Conservation (phyloP, 2,329 filamentous ascomycete genomes). For the Claviceps humidiphila region DNA sequence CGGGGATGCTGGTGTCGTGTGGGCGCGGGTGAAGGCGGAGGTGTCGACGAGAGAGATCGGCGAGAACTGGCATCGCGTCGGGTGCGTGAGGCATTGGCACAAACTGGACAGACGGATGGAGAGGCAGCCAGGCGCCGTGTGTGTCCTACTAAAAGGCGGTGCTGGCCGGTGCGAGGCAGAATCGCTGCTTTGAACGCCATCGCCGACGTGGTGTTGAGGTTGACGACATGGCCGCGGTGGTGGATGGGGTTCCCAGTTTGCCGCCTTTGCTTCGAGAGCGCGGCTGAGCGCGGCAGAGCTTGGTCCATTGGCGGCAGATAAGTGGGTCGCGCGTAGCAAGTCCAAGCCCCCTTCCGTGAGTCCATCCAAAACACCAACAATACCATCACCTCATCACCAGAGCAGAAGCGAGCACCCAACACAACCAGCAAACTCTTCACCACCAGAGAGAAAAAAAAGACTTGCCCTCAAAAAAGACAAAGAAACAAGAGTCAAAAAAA, state of each 20-base stretch:
- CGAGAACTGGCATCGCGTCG: constrained; percentile 10
- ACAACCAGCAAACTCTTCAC: neutral
- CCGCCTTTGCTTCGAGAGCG: too few species aligned
- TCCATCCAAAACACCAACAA: too few species aligned
- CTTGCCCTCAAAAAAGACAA: too few species aligned
- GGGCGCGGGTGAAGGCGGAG: constrained; percentile 2
- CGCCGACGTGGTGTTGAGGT: constrained; percentile 6
- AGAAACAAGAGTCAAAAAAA: neutral
- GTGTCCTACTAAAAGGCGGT: constrained; percentile 13
- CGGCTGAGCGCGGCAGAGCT: too few species aligned
- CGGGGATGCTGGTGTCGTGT: constrained; percentile 20
- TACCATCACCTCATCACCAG: too few species aligned
- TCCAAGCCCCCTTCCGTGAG: too few species aligned
- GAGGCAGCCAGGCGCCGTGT: constrained; percentile 9
- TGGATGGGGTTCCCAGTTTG: too few species aligned
- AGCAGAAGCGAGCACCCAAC: too few species aligned
- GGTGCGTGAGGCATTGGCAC: constrained; percentile 13
- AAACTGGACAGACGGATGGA: constrained; percentile 19
- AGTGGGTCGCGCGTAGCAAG: too few species aligned
- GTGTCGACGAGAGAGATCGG: constrained; percentile 16
- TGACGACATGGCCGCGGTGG: neutral
- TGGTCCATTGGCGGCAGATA: too few species aligned
- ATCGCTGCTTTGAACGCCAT: constrained; percentile 20
- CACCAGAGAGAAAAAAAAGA: neutral
- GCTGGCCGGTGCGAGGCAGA: constrained; percentile 15